Evolutionary conservation across 768 basidiomycete genomes (phyloP).

Genomic region (Podaxis sp.): DNA sequence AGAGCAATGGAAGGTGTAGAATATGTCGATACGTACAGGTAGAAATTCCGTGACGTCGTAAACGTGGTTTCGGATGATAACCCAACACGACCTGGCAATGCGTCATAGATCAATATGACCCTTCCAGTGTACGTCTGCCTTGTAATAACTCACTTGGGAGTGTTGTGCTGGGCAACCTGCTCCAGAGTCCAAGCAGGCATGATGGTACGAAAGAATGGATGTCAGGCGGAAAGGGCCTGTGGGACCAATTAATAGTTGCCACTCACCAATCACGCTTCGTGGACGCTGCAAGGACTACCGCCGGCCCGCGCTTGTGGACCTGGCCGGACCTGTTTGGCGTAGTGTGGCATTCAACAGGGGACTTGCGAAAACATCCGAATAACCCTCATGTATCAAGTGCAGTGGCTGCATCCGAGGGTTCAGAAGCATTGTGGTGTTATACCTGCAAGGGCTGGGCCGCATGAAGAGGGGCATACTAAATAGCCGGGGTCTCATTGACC

Average conservation of each 20-base stretch:
- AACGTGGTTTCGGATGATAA: constrained; percentile 77
- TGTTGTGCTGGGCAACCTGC: constrained; percentile 63
- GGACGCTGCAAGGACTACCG: background rate
- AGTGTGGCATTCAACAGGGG: background rate
- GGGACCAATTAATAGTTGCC: constrained; percentile 7
- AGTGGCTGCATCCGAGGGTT: background rate
- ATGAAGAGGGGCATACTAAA: background rate
- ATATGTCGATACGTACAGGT: constrained; percentile 37
- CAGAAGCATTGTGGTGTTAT: background rate
- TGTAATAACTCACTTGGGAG: constrained; percentile 38
- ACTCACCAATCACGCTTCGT: constrained; percentile 6
- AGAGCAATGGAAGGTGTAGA: constrained; percentile 5
- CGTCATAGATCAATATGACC: constrained; percentile 12
- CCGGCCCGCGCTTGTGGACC: constrained; percentile 1
- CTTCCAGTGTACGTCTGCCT: background rate
- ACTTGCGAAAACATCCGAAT: background rate
- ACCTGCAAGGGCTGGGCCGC: background rate
- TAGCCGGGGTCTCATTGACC: background rate
- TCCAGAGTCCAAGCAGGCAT: constrained; percentile 51
- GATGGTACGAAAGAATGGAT: constrained; percentile 21
- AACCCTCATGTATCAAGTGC: too few species aligned
- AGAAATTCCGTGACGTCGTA: constrained; percentile 87
- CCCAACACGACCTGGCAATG: constrained; percentile 73
- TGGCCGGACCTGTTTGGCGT: background rate
- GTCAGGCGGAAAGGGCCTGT: background rate